Percentiles rank a stretch among this genome's conserved stretches.
Evolutionary conservation across 352 stramenopile species (phyloP).

Genomic region (Globisporangium paddicum): DNA sequence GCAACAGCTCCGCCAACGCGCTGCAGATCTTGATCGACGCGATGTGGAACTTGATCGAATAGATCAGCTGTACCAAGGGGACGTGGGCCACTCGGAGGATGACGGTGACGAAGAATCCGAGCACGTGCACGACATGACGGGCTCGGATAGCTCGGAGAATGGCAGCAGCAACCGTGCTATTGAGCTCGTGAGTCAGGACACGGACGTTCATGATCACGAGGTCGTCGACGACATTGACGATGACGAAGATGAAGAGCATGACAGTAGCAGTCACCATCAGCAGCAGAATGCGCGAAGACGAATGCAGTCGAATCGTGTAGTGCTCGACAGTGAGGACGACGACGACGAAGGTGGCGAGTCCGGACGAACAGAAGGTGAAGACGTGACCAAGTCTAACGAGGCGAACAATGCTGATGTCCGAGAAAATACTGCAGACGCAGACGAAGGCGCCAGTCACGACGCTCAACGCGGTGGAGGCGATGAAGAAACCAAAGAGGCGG

Average conservation of each 20-base stretch:
- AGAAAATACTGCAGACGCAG: neutral
- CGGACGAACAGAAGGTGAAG: slow-evolving; percentile 6
- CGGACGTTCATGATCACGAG: neutral
- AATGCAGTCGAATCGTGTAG: slow-evolving; percentile 9
- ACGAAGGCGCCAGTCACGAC: neutral
- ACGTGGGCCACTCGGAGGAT: slow-evolving; percentile 3
- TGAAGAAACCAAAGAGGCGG: neutral
- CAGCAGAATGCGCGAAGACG: neutral
- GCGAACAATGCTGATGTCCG: neutral
- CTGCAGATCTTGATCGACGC: no score
- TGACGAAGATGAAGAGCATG: no score
- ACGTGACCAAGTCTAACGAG: slow-evolving; percentile 5
- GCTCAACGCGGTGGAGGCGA: neutral
- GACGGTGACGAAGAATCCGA: neutral
- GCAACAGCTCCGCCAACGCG: neutral
- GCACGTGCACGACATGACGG: slow-evolving; percentile 7
- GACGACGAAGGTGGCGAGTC: slow-evolving; percentile 19
- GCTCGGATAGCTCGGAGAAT: neutral
- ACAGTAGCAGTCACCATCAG: neutral
- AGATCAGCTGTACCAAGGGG: no score
- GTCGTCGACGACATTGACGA: neutral
- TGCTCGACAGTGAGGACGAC: slow-evolving; percentile 34
- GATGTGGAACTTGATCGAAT: no score
- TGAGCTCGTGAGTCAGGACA: slow-evolving; percentile 14
- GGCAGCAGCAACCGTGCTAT: neutral